These are phyloP conservation scores for Arachis hypogaea DNA, from an alignment of 306 rosid species.

Conservation along the genomic window DNA sequence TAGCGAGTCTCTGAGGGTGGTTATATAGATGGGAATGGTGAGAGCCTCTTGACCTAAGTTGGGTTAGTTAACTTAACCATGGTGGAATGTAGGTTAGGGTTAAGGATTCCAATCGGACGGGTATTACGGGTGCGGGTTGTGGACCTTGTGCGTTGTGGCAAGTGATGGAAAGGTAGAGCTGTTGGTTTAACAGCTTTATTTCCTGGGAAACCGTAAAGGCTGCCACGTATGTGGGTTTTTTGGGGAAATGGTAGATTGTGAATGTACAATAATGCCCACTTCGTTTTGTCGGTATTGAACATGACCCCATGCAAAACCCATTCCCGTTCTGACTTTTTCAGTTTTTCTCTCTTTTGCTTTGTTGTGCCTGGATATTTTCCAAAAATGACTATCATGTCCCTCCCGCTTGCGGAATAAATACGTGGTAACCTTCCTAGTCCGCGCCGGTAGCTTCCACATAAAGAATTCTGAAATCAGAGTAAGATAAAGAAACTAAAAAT, in stretches of 20 bases:
- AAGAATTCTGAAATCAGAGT: too few relatives aligned
- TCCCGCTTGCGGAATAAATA: neutral
- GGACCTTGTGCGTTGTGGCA: slow-evolving; percentile 41
- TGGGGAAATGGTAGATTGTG: slow-evolving; percentile 17
- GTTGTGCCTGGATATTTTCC: neutral
- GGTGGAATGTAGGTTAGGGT: slow-evolving; percentile 39
- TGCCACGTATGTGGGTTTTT: slow-evolving; percentile 52
- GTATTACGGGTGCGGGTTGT: too few relatives aligned
- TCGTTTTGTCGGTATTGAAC: slow-evolving; percentile 14
- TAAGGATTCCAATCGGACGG: slow-evolving; percentile 74
- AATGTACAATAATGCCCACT: slow-evolving; percentile 57
- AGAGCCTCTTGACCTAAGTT: slow-evolving; percentile 25
- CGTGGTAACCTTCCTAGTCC: neutral
- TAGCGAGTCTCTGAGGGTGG: slow-evolving; percentile 65
- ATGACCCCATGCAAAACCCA: neutral
- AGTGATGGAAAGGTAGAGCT: slow-evolving; percentile 45
- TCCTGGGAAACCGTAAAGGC: slow-evolving; percentile 22
- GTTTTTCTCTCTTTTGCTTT: neutral
- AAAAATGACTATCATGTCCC: neutral
- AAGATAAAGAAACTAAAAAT: too few relatives aligned
- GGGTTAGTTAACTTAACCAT: slow-evolving; percentile 46
- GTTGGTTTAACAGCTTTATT: slow-evolving; percentile 36
- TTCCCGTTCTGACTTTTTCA: neutral
- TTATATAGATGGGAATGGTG: slow-evolving; percentile 51
- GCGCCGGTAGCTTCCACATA: neutral